A percentile compares a stretch with the other conserved stretches of the same genome.
phyloP scores from a whole-genome alignment of 176 grass and related monocot species.

The Urochloa ruziziensis region DNA sequence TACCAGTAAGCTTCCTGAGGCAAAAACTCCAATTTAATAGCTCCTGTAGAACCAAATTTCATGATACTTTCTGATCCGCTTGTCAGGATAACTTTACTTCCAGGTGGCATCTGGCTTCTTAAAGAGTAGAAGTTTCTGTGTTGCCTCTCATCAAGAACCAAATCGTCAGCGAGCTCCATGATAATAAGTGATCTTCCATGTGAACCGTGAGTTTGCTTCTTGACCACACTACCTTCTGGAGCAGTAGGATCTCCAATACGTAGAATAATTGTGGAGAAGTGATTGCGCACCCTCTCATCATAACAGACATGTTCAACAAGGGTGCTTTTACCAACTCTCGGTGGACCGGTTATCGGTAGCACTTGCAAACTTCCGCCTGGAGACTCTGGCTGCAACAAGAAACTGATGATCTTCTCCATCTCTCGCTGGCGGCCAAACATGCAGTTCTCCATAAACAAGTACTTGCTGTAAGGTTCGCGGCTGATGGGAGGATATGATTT shows the following conservation, averaged over 20 bases:
- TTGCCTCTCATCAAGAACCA: not conserved
- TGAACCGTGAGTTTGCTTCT: not conserved
- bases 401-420: not conserved
- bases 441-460: constrained; percentile 15
- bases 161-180: not conserved
- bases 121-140: not conserved
- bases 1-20: constrained; percentile 15
- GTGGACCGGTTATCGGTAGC: constrained; percentile 20
- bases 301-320: constrained; percentile 40
- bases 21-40: not conserved
- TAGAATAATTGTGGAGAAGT: constrained; percentile 25
- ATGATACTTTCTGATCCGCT: not conserved
- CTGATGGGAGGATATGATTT: constrained; percentile 1
- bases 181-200: not conserved
- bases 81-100: constrained; percentile 31
- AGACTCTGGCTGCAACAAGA: not conserved
- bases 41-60: not conserved
- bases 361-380: not conserved
- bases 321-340: constrained; percentile 39
- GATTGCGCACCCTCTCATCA: constrained; percentile 25
- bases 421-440: constrained; percentile 35
- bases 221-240: not conserved
- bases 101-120: not conserved
- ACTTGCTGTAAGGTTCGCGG: not conserved
- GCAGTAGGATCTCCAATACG: not conserved